A percentile compares a stretch with the other conserved stretches of the same genome.
phyloP scores from a whole-genome alignment of 257 asterid species.

The Striga asiatica region DNA sequence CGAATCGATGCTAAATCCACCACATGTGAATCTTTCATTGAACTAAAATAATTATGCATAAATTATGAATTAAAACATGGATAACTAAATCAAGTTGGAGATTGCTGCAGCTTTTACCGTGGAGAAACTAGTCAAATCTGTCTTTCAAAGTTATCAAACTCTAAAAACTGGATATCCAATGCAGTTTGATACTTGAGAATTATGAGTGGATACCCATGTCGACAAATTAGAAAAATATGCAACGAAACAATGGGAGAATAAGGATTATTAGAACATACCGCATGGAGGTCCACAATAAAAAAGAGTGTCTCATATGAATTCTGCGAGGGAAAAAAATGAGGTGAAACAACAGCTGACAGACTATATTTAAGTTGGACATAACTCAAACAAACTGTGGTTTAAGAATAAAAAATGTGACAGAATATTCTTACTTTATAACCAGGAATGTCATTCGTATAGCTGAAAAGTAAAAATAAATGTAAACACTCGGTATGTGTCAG shows the following conservation, averaged over 20 bases:
- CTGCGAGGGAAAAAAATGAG: conserved; percentile 44
- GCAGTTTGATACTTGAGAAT: conserved; percentile 2
- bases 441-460: too few species aligned
- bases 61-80: not conserved
- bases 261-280: conserved; percentile 52
- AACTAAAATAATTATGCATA: not conserved
- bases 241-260: conserved; percentile 4
- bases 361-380: not conserved
- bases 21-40: not conserved
- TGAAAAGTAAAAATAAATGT: too few species aligned
- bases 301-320: conserved; percentile 73
- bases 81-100: conserved; percentile 4
- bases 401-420: not conserved
- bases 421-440: not conserved
- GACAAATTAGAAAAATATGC: not conserved
- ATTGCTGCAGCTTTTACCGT: not conserved
- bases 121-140: conserved; percentile 4
- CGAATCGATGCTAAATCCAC: conserved; percentile 10
- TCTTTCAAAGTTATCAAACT: conserved; percentile 9
- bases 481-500: conserved; percentile 2
- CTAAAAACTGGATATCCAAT: not conserved
- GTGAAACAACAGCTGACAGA: conserved; percentile 11
- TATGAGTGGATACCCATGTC: not conserved
- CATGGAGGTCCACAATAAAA: conserved; percentile 98
- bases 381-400: not conserved